Base-by-base conservation (phyloP, 208 protist species). In the Crithidia bombi region DNA sequence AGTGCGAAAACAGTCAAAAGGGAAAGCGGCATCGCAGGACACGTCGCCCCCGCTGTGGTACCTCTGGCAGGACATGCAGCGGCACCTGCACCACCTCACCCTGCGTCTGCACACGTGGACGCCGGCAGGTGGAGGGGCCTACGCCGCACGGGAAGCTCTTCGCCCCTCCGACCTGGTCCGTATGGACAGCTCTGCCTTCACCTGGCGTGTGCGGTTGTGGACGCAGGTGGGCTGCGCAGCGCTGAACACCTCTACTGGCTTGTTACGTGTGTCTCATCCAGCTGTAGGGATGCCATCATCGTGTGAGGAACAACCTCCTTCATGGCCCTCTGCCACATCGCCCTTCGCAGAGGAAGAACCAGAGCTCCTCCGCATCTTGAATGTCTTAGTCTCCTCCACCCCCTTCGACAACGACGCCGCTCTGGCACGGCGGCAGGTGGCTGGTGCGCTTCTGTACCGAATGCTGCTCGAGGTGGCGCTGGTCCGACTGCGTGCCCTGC, bases 391-490 rank as follows among this genome's bases (percentile, higher is more conserved):
- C 14, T 26, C 63, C 44, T 3, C 51, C 43, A 52, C n/a, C 6
- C 6, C 19, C 10, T 39, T 36, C 12, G 25, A 10, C 47, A 38
- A 54, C 14, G 50, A 12, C 17, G 41, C 15, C 5, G 38, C 4
- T 6, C 10, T 30, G 11, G 1, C 55, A 54, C 58, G 72, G 39
- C 54, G 15, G 14, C 46, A 70, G 15, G 35, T 67, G 23, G 74
- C 65, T 17, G 73, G 78, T 1, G 80, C 76, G 32, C 55, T 84
- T 15, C 66, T 83, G n/a, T 78, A 71, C 12, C 86, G 85, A 62
- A 64, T 88, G 36, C 19, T 92, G 21, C 30, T 82, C 0, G 76
- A 89, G 50, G 57, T 88, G 19, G 76, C 69, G 41, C 71, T 79
- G n/a, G 54, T 73, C 12, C 80, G 81, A 10, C 73, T 92, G 25